Evolutionary conservation across 306 rosid species (phyloP), one percentile per base, ranked within the genome.

Genomic region (Begonia loranthoides): DNA sequence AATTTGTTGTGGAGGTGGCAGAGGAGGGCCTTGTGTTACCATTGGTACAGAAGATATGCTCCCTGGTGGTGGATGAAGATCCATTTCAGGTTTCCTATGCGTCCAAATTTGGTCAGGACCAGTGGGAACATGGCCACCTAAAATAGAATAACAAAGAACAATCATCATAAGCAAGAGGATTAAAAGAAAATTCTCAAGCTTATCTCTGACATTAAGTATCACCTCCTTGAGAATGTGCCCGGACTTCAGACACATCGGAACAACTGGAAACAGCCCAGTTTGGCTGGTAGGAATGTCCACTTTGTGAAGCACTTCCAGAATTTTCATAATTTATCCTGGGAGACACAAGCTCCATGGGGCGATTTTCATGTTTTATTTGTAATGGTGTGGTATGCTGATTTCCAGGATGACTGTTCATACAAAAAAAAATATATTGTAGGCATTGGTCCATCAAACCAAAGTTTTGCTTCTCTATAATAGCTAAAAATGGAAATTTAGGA

Each of bases 201-300:
- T 12, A 34, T 3, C 56, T 15, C 15, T 51, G 5, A 24, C 43
- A 16, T 11, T 45, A 7, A 43, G 41, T 53, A 44, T 64, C 71
- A 84, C 97, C 95, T 79, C 79, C 82, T 73, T 76, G 97, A 39
- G 72, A 75, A 77, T 87, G 71, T 48, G 55, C 58, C 66, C 84
- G 89, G 64, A 55, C 73, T 51, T 82, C 95, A 56, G 74, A 51
- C 66, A 77, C 66, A 62, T 89, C 89, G 46, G 70, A 64, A 38
- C 77, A 70, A 52, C 83, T 66, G 61, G 93, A 78, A 59, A 69
- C 55, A 48, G 73, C 75, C 84, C 94, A 70, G 59, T 68, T 84
- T 48, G 93, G 64, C 63, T 81, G 93, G 64, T 70, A 70, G 48
- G 61, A 21, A 70, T 78, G 77, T 61, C 93, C 85, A 64, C 75